Evolutionary conservation across 768 basidiomycete genomes (phyloP).

Genomic region (Tylopilus cervinicoccineus): DNA sequence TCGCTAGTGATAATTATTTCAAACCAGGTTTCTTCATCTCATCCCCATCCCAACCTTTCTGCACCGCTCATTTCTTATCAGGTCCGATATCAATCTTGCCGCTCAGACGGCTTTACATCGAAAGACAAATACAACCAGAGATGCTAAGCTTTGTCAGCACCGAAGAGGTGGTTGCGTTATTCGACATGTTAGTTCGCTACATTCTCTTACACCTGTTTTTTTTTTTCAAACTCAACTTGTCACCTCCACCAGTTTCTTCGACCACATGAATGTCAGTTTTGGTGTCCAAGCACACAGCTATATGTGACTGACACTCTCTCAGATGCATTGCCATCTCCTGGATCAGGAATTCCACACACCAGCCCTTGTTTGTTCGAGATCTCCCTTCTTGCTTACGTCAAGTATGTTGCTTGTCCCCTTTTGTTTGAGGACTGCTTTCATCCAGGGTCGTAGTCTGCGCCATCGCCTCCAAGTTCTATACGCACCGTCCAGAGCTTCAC

Average conservation of each 20-base stretch:
- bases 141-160: constrained; percentile 86
- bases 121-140: constrained; percentile 88
- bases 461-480: constrained; percentile 90
- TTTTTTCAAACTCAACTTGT: constrained; percentile 3
- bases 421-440: constrained; percentile 2
- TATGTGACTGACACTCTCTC: constrained; percentile 9
- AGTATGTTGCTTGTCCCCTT: constrained; percentile 45
- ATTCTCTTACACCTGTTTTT: background rate
- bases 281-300: constrained; percentile 2
- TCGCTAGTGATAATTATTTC: constrained; percentile 87
- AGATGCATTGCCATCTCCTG: constrained; percentile 80
- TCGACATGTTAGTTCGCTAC: constrained; percentile 70
- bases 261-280: constrained; percentile 62
- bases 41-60: background rate
- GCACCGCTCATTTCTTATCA: constrained; percentile 25
- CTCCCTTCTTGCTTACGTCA: constrained; percentile 92
- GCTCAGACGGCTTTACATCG: constrained; percentile 76
- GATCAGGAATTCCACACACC: constrained; percentile 92
- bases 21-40: constrained; percentile 63
- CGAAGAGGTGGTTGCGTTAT: constrained; percentile 88
- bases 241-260: constrained; percentile 56
- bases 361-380: constrained; percentile 87
- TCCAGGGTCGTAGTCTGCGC: constrained; percentile 67
- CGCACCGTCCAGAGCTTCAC: constrained; percentile 77
- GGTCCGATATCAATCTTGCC: constrained; percentile 89